Base-by-base conservation (phyloP, 225 moss, liverwort and hornwort species). In the Polytrichum formosum region DNA sequence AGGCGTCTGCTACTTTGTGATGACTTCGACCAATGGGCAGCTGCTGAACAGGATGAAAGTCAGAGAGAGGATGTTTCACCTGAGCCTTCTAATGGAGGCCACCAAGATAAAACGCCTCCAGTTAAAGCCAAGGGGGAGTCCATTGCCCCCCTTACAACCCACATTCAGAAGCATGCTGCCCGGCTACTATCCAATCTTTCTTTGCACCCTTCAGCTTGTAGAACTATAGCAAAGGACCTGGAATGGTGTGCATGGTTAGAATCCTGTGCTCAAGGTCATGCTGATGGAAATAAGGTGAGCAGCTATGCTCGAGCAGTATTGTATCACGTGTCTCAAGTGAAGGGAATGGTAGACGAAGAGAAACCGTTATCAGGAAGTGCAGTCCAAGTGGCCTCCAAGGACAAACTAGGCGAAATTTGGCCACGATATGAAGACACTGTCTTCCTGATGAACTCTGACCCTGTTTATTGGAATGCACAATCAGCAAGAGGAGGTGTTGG, bases 391-490 rank as follows among this genome's bases (percentile, higher is more conserved):
- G 6, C 37, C 46, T 60, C 74, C 33, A 78, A 73, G 54, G 74
- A 82, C 63, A 75, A 22, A 28, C 61, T 70, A 67, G 79, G 74
- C 62, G 82, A 87, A 65, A 84, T 92, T 54, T 91, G 85, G 79
- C 98, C 98, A 58, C 88, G 94, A 29, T 98, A 92, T 62, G 98
- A 98, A 74, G 94, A 98, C 75, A 79, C 79, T 58, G 87, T 98
- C 64, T 94, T 83, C 61, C 60, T 94, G 21, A 83, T 98, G 90
- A 98, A 93, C 66, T 77, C 91, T 64, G 90, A 90, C 53, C 82
- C 94, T 37, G 66, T 61, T 75, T 80, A 78, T 67, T 87, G 90
- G 90, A 76, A 76, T 72, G 58, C 73, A 55, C 77, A 64, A 76
- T 78, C 67, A 23, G 67, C 63, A 61, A 79, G 78, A 67, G 66